Evolutionary conservation across 306 rosid species (phyloP).

Genomic region (Vicia faba): DNA sequence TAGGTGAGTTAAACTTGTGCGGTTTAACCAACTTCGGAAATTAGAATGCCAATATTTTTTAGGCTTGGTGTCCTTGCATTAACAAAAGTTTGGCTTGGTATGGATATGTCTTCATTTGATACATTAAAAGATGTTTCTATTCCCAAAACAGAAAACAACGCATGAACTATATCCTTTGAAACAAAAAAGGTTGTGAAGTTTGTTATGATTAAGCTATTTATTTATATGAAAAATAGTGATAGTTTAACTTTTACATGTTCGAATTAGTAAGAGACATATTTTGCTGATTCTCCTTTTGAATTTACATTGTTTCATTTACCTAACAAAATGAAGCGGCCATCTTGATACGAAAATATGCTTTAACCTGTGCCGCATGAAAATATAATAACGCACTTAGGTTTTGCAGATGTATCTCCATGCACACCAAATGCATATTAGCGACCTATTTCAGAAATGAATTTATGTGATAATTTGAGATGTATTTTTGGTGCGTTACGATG

Average conservation of each 20-base stretch:
- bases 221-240: not conserved
- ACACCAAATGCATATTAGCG: too few species aligned
- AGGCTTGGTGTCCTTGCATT: not conserved
- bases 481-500: too few species aligned
- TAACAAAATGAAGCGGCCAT: not conserved
- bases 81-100: not conserved
- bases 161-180: not conserved
- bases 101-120: not conserved
- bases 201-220: not conserved
- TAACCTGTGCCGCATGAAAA: too few species aligned
- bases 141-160: not conserved
- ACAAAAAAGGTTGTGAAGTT: not conserved
- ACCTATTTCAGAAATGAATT: too few species aligned
- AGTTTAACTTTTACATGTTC: too few species aligned
- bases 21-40: not conserved
- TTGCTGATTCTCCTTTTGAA: not conserved
- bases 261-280: too few species aligned
- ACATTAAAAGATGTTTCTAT: not conserved
- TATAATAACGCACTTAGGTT: too few species aligned
- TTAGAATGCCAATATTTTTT: not conserved
- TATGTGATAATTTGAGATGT: too few species aligned
- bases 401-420: too few species aligned
- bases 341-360: not conserved
- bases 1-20: not conserved
- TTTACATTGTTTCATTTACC: not conserved